These are phyloP conservation scores for Fusarium nematophilum DNA, from an alignment of 2,329 filamentous ascomycete genomes.

Conservation along the genomic window DNA sequence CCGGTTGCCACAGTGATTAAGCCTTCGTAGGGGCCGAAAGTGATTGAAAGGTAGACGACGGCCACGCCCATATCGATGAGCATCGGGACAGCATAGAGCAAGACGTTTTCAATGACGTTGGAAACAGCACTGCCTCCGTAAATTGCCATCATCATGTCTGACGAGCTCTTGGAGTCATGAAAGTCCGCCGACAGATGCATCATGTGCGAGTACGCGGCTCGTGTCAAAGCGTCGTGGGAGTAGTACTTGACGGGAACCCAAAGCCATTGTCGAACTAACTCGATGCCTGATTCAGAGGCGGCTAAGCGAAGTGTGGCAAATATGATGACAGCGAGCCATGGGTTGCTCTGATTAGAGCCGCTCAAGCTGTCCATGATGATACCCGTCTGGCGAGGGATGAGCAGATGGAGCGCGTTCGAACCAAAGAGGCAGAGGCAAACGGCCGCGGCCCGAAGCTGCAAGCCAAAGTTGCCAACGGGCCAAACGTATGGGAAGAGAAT, in stretches of 20 bases:
- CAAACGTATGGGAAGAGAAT: conserved; percentile 84
- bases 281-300: conserved; percentile 66
- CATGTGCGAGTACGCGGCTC: conserved; percentile 68
- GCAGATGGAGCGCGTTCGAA: conserved; percentile 78
- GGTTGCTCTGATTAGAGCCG: conserved; percentile 58
- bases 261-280: conserved; percentile 64
- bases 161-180: conserved; percentile 69
- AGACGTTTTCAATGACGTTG: conserved; percentile 67
- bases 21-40: conserved; percentile 70
- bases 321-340: conserved; percentile 64
- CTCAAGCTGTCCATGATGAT: conserved; percentile 79
- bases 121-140: conserved; percentile 65
- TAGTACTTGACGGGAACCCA: conserved; percentile 70
- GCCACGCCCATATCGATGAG: conserved; percentile 70
- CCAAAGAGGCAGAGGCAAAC: conserved; percentile 76
- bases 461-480: conserved; percentile 72
- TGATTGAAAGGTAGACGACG: conserved; percentile 68
- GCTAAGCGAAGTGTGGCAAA: conserved; percentile 64
- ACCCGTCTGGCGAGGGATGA: conserved; percentile 85
- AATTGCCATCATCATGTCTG: conserved; percentile 68
- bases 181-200: conserved; percentile 71
- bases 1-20: conserved; percentile 70
- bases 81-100: conserved; percentile 69
- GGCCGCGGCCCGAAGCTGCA: conserved; percentile 75
- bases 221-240: conserved; percentile 63